These are phyloP conservation scores for Sporothrix pseudoabietina DNA, from an alignment of 2,329 filamentous ascomycete species.

Conservation along the genomic window DNA sequence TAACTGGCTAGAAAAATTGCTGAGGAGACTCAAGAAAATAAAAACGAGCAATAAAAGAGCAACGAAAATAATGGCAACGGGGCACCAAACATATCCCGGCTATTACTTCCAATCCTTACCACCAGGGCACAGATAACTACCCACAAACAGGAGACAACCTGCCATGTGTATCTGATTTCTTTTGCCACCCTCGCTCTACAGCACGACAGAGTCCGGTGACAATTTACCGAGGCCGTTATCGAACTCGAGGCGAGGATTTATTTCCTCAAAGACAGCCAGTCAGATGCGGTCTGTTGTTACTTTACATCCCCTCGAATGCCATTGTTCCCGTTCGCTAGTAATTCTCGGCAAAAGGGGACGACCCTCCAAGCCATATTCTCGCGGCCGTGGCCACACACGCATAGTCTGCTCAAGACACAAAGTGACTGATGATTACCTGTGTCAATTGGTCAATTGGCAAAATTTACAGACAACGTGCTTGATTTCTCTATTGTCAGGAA, in stretches of 20 bases:
- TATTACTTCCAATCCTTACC: neutral
- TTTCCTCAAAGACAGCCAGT: neutral
- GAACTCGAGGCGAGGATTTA: neutral
- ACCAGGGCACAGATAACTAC: neutral
- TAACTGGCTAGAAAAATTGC: neutral
- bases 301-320: neutral
- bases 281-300: neutral
- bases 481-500: neutral
- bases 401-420: neutral
- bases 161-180: neutral
- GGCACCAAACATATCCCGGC: neutral
- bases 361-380: neutral
- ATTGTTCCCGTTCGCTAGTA: neutral
- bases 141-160: neutral
- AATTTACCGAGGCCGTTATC: slow-evolving; percentile 1
- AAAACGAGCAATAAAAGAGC: neutral
- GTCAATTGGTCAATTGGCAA: neutral
- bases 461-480: neutral
- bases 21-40: slow-evolving; percentile 15
- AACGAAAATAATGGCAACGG: neutral
- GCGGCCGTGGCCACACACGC: neutral
- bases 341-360: neutral
- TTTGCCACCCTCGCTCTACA: neutral
- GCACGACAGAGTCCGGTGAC: neutral
- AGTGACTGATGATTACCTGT: neutral